Conservation (phyloP, 2,329 filamentous ascomycete species). For the Shiraia sp. region DNA sequence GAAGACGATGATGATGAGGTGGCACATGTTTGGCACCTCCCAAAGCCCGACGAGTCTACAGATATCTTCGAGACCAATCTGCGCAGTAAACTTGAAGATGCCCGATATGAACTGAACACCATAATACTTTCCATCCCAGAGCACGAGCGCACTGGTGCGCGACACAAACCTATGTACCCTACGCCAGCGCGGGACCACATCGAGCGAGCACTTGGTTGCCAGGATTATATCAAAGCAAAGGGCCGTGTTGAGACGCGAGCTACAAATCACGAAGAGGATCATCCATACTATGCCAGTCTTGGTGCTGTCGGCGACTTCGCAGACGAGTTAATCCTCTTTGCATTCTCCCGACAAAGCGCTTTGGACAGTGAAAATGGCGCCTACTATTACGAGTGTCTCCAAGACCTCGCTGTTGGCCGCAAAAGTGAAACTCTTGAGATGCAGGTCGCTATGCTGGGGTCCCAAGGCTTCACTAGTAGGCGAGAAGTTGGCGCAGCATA, state of each 20-base stretch:
- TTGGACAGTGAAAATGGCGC: constrained; percentile 59
- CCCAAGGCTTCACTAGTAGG: constrained; percentile 60
- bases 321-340: constrained; percentile 63
- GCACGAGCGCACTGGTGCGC: constrained; percentile 32
- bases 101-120: constrained; percentile 60
- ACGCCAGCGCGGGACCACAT: constrained; percentile 47
- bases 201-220: constrained; percentile 41
- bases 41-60: constrained; percentile 24
- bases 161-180: constrained; percentile 35
- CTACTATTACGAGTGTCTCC: constrained; percentile 69
- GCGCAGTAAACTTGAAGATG: constrained; percentile 57
- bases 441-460: constrained; percentile 61
- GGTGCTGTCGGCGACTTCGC: constrained; percentile 66
- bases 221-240: constrained; percentile 39
- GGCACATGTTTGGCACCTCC: constrained; percentile 38
- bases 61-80: constrained; percentile 25
- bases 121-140: constrained; percentile 51
- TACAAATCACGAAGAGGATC: constrained; percentile 39
- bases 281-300: constrained; percentile 62
- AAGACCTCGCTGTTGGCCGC: constrained; percentile 60
- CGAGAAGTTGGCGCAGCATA: constrained; percentile 63
- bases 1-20: constrained; percentile 41
- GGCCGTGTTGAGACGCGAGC: constrained; percentile 29
- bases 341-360: constrained; percentile 63
- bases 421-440: constrained; percentile 61